Percentiles rank a stretch among this genome's conserved stretches.
phyloP scores from a whole-genome alignment of 192 early-diverging fungal genomes.

The Ambispora gerdemannii region DNA sequence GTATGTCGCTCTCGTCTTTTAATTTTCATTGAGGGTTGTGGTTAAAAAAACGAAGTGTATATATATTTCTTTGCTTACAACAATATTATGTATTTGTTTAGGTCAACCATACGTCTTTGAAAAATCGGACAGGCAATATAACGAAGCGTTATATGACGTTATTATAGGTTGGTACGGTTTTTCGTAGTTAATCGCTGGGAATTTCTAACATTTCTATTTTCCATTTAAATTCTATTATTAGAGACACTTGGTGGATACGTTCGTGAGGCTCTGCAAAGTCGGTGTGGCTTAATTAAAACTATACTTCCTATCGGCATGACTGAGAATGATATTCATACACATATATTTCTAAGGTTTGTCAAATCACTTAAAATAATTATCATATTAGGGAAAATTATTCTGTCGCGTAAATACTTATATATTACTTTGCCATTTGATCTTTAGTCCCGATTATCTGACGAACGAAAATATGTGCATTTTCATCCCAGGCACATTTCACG shows the following conservation, averaged over 20 bases:
- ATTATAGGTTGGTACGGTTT: not conserved
- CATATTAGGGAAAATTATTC: too few relatives aligned
- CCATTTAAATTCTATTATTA: not conserved
- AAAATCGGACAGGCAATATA: constrained; percentile 19
- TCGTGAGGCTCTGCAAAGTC: not conserved
- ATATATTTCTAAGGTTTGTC: constrained; percentile 22
- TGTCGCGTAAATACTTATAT: too few relatives aligned
- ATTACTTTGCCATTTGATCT: not conserved
- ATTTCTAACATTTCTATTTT: not conserved
- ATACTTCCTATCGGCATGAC: constrained; percentile 4
- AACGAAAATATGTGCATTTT: constrained; percentile 26
- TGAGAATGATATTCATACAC: constrained; percentile 12
- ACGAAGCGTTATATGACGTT: constrained; percentile 21
- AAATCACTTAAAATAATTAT: not conserved
- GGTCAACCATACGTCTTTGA: constrained; percentile 24
- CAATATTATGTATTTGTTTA: not conserved
- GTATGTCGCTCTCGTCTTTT: not conserved
- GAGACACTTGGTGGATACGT: not conserved
- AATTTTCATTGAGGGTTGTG: not conserved
- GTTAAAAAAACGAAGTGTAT: not conserved
- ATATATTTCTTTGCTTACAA: not conserved
- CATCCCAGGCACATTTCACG: constrained; percentile 23
- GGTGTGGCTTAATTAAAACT: not conserved
- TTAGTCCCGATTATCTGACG: constrained; percentile 22
- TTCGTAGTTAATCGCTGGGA: not conserved